Evolutionary conservation across 208 protist species (phyloP).

Genomic region (Trypanosoma vivax): DNA sequence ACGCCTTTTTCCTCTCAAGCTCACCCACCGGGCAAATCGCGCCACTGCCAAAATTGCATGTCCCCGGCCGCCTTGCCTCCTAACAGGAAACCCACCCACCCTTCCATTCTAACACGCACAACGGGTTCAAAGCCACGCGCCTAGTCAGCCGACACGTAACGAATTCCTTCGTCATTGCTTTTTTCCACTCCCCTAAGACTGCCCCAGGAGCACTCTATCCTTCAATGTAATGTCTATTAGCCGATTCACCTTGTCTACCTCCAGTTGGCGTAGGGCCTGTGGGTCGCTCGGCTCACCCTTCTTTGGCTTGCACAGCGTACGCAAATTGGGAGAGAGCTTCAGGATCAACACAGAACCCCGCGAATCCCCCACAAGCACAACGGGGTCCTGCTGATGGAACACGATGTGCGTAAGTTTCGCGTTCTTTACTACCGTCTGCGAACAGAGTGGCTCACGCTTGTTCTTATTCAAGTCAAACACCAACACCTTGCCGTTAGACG

Average conservation of each 20-base stretch:
- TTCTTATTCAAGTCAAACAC: constrained; percentile 92
- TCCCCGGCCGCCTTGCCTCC: too few relatives aligned
- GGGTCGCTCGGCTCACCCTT: constrained; percentile 72
- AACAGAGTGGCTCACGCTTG: constrained; percentile 94
- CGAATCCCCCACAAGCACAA: constrained; percentile 95
- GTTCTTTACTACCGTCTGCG: constrained; percentile 95
- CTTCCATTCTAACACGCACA: neutral
- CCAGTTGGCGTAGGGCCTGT: constrained; percentile 46
- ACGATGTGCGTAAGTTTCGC: constrained; percentile 94
- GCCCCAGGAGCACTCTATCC: constrained; percentile 79
- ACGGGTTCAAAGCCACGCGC: too few relatives aligned
- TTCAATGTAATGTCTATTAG: constrained; percentile 89
- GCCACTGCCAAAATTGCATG: too few relatives aligned
- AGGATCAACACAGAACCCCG: constrained; percentile 90
- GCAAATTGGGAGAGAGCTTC: constrained; percentile 95
- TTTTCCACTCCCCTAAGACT: neutral
- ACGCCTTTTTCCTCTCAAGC: too few relatives aligned
- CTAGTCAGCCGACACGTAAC: too few relatives aligned
- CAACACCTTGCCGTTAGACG: constrained; percentile 92
- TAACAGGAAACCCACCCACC: neutral
- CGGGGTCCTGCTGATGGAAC: constrained; percentile 91
- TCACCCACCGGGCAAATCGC: too few relatives aligned
- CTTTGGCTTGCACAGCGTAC: constrained; percentile 65
- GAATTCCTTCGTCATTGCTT: too few relatives aligned
- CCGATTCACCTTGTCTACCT: constrained; percentile 86